Evolutionary conservation across 2,329 filamentous ascomycete genomes (phyloP), one percentile per base, ranked within the genome.

Genomic region (Curvularia verruculosa): DNA sequence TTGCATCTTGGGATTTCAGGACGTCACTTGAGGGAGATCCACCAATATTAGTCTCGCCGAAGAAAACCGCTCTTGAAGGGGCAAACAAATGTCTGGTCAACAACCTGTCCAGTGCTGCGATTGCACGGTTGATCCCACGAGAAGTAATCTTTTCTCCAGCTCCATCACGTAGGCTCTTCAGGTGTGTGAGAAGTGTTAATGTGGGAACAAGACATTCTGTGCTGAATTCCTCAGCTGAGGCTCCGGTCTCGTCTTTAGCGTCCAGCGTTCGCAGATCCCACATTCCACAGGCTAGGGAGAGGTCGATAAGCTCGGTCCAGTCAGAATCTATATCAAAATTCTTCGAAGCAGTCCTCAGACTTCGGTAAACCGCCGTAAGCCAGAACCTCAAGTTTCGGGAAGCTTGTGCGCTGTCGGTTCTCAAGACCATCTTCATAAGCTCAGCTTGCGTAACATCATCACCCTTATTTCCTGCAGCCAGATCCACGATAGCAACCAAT

Each of bases 21-120:
- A 24, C 45, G 15, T 18, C 18, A 19, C 54, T 37, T 8, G 34
- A 41, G 10, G 52, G 34, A 9, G 58, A 48, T 34, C 56, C 49
- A 29, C 52, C 52, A 23, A 50, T 49, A 28, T 44, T 53, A 13
- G 49, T 44, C n/a, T 63, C 59, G 12, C 62, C 61, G 51, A 76
- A 74, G 64, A 79, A 80, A 4, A 71, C 66, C 21, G 68, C 59
- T 58, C 78, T 69, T 29, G 76, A 70, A 13, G 78, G 78, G 5
- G 76, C 63, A 41, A 82, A 74, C 8, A 80, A 41, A 54, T 82
- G 80, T 57, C 72, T 77, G 5, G 75, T 77, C 24, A 82, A 46
- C 4, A 79, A 59, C 51, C 64, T 70, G 45, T 79, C 76, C 18
- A 80, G 53, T 18, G 44, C 37, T 8, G 60, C 58, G 15, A 56